Percentiles rank a stretch among this genome's conserved stretches.
These are phyloP conservation scores for Elsinoe batatas DNA, from an alignment of 2,329 filamentous ascomycete species.

Conservation along the genomic window DNA sequence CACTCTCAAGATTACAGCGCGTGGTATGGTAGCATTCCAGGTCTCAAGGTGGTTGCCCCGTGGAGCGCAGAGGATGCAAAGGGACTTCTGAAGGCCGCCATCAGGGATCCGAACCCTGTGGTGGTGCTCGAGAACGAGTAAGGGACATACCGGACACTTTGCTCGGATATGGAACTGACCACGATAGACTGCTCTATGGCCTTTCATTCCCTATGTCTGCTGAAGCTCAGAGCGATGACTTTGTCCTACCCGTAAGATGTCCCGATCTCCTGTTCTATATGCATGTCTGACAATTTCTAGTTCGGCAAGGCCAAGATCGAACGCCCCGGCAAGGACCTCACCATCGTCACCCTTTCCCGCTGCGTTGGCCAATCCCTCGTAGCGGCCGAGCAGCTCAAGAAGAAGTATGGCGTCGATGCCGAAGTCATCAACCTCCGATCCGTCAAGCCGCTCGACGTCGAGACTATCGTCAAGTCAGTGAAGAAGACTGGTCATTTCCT, in stretches of 20 bases:
- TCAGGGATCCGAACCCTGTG: slow-evolving; percentile 95
- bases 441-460: slow-evolving; percentile 90
- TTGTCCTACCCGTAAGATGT: slow-evolving; percentile 63
- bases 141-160: slow-evolving; percentile 11
- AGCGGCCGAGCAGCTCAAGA: slow-evolving; percentile 84
- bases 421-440: slow-evolving; percentile 98
- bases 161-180: not conserved
- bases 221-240: slow-evolving; percentile 90
- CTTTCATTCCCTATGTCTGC: slow-evolving; percentile 95
- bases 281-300: slow-evolving; percentile 21
- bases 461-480: slow-evolving; percentile 89
- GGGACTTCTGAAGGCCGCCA: slow-evolving; percentile 93
- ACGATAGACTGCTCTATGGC: slow-evolving; percentile 67
- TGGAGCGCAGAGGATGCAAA: slow-evolving; percentile 98
- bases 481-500: slow-evolving; percentile 97
- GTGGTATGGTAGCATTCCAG: slow-evolving; percentile 97
- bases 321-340: slow-evolving; percentile 88
- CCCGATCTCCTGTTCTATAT: slow-evolving; percentile 1
- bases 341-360: slow-evolving; percentile 87
- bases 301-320: slow-evolving; percentile 99
- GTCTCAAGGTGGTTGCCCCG: slow-evolving; percentile 90
- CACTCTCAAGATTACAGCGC: slow-evolving; percentile 98
- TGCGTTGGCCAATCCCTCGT: slow-evolving; percentile 86
- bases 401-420: slow-evolving; percentile 89
- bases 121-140: slow-evolving; percentile 52